Conservation (phyloP, 257 asterid genomes). For the Cynanchum wilfordii region DNA sequence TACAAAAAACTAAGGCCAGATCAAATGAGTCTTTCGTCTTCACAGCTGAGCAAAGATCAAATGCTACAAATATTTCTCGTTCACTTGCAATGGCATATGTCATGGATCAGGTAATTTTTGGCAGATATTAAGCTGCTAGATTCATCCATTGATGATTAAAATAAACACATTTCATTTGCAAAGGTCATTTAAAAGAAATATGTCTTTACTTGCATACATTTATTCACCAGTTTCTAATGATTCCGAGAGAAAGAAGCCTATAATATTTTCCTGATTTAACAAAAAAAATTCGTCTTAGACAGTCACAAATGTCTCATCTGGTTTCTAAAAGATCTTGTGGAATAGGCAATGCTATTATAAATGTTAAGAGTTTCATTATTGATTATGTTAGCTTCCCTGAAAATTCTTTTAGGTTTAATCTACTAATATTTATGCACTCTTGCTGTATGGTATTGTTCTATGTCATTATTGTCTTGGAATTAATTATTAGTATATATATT, state of each 20-base stretch:
- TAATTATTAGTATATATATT: slow-evolving; percentile 7
- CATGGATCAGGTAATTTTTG: slow-evolving; percentile 82
- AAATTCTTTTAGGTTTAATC: background rate
- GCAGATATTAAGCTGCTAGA: background rate
- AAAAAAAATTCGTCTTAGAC: background rate
- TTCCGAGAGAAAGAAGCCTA: background rate
- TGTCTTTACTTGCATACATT: no score
- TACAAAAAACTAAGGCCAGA: slow-evolving; percentile 34
- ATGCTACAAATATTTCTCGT: slow-evolving; percentile 70
- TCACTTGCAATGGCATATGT: slow-evolving; percentile 88
- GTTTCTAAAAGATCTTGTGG: background rate
- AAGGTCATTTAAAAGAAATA: background rate
- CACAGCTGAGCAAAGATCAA: slow-evolving; percentile 60
- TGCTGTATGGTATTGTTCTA: background rate
- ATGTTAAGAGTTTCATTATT: background rate
- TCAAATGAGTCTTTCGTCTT: slow-evolving; percentile 41
- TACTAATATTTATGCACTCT: background rate
- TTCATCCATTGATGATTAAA: background rate
- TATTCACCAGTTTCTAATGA: background rate
- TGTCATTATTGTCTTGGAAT: slow-evolving; percentile 1
- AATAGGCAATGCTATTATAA: background rate
- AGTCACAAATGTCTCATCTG: background rate
- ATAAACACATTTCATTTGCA: background rate
- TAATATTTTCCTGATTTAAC: background rate
- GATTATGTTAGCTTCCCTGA: background rate